A percentile compares a stretch with the other conserved stretches of the same genome.
phyloP scores from a whole-genome alignment of 164 flowering plant genomes.

The Piper longum region DNA sequence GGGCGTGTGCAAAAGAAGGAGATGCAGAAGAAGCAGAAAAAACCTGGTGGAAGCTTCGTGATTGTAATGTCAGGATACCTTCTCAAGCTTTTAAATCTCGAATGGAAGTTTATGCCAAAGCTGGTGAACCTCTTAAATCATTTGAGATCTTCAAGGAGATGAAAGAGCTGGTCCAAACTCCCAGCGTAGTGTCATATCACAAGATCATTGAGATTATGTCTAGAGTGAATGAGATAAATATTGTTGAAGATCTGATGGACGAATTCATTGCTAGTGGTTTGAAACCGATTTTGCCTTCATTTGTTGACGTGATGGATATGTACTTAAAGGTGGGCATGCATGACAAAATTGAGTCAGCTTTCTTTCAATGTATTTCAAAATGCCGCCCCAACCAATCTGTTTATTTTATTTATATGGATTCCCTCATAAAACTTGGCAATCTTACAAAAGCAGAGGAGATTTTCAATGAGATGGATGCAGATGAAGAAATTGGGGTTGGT shows the following conservation, averaged over 20 bases:
- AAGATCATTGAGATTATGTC: constrained; percentile 75
- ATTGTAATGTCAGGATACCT: constrained; percentile 26
- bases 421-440: constrained; percentile 45
- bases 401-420: constrained; percentile 58
- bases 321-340: constrained; percentile 39
- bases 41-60: constrained; percentile 52
- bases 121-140: constrained; percentile 51
- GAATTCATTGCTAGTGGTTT: constrained; percentile 55
- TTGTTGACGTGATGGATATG: constrained; percentile 49
- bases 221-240: constrained; percentile 45
- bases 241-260: constrained; percentile 58
- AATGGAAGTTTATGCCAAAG: constrained; percentile 68
- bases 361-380: constrained; percentile 44
- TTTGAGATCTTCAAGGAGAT: constrained; percentile 54
- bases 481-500: constrained; percentile 45
- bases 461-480: constrained; percentile 45
- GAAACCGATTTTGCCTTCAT: constrained; percentile 62
- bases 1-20: constrained; percentile 72
- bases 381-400: constrained; percentile 48
- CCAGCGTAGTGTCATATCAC: constrained; percentile 51
- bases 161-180: constrained; percentile 27
- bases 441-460: constrained; percentile 59
- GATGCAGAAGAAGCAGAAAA: constrained; percentile 64
- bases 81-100: constrained; percentile 59
- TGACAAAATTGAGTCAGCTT: constrained; percentile 55